phyloP scores from a whole-genome alignment of 2,329 filamentous ascomycete species.

The Mycosphaerella sp. region DNA sequence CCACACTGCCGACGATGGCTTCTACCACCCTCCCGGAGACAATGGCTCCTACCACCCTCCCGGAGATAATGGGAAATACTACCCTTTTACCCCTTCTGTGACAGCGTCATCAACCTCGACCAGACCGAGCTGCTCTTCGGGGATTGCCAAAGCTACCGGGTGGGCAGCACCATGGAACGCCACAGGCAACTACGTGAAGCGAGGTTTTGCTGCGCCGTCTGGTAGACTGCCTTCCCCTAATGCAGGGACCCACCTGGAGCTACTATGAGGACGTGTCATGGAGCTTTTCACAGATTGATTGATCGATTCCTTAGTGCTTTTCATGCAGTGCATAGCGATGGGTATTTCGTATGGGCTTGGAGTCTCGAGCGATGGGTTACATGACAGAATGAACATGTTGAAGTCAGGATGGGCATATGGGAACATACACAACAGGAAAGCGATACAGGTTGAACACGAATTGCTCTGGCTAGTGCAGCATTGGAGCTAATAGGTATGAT shows the following conservation, averaged over 20 bases:
- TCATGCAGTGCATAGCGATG: neutral
- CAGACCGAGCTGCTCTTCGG: neutral
- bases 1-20: constrained; percentile 2
- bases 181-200: constrained; percentile 4
- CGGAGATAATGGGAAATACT: neutral
- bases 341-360: neutral
- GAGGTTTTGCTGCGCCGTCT: constrained; percentile 6
- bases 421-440: neutral
- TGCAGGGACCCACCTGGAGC: neutral
- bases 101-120: constrained; percentile 2
- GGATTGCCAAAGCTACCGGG: constrained; percentile 1
- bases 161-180: constrained; percentile 8
- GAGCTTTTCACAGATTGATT: neutral
- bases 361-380: neutral
- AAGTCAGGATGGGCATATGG: neutral
- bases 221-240: constrained; percentile 2
- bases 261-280: neutral
- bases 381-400: neutral
- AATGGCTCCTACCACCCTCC: neutral
- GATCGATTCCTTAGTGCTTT: neutral
- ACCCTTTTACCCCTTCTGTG: neutral
- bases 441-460: neutral
- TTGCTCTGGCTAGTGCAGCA: constrained; percentile 25
- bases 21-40: constrained; percentile 3
- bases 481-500: constrained; percentile 7